Base-by-base conservation (phyloP, 495 filamentous ascomycete species). In the Neurospora sp. region DNA sequence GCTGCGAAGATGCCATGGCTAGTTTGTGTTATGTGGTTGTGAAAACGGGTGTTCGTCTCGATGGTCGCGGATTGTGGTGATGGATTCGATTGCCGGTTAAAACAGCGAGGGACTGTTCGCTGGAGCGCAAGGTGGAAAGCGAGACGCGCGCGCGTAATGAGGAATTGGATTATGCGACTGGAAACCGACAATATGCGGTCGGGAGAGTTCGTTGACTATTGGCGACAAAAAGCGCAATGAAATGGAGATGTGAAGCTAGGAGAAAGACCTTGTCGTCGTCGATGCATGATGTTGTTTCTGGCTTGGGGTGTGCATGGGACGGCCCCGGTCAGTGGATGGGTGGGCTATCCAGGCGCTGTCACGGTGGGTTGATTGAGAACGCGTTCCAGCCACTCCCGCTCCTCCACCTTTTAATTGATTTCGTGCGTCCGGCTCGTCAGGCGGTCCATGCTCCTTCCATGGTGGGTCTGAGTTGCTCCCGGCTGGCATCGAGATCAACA, bases 1-100 rank as follows among this genome's bases (percentile, higher is more conserved):
- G 78, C 71, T 40, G 45, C 2, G 75, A 61, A 68, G 77, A 75
- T 39, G 77, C 77, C 78, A 80, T 80, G 53, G 53, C 53, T 14
- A 35, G 12, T 41, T 39, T 76, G 71, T 39, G 37, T 37, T 37
- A 18, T 39, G 59, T 37, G 16, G 68, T 65, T 65, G 31, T 12
- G 41, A 31, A 35, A 16, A 39, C 37, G 9, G 10, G 42, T 71
- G 40, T 69, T 68, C 35, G 70, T 5, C 41, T 59, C 16, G 27
- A 35, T 35, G 12, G 71, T 72, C 68, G 71, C 39, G 22, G 73
- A n/a, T 68, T 37, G 22, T 61, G 22, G 53, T 61, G 22, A 61
- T 61, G 12, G 22, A 59, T 61, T 31, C 47, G 22, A 59, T 61
- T 31, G 12, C 53, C 12, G 20, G 22, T 31, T 27, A 16, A 14